A percentile compares a stretch with the other conserved stretches of the same genome.
Conservation (phyloP, 2,329 filamentous ascomycete species). For the Amesomyces nigricolor region DNA sequence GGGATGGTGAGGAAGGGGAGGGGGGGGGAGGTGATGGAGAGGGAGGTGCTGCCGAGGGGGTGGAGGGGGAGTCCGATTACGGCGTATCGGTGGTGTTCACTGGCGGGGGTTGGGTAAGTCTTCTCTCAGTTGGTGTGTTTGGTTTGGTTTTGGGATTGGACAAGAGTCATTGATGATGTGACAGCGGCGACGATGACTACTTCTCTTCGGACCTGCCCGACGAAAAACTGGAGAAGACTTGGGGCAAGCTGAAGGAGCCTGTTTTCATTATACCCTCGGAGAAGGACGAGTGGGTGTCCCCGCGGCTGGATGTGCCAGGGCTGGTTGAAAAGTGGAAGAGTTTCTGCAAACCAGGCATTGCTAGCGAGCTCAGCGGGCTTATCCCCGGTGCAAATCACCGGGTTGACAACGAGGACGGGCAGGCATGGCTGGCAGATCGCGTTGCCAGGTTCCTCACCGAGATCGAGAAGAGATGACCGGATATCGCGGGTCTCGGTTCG, state of each 20-base stretch:
- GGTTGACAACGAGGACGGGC: conserved; percentile 41
- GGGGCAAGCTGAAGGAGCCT: conserved; percentile 55
- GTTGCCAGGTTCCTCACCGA: conserved; percentile 42
- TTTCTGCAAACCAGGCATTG: conserved; percentile 38
- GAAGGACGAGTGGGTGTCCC: conserved; percentile 60
- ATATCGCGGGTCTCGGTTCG: conserved; percentile 4
- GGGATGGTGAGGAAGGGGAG: conserved; percentile 51
- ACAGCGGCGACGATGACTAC: conserved; percentile 70
- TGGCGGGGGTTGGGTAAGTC: conserved; percentile 46
- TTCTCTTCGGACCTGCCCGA: conserved; percentile 73
- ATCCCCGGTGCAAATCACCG: conserved; percentile 50
- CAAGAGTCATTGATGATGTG: background rate
- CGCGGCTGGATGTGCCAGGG: conserved; percentile 49
- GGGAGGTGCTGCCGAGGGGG: conserved; percentile 37
- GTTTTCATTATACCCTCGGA: conserved; percentile 61
- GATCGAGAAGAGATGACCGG: conserved; percentile 15
- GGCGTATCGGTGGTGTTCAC: conserved; percentile 48
- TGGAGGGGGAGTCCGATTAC: conserved; percentile 42
- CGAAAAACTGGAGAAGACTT: conserved; percentile 54
- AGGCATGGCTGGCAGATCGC: conserved; percentile 45
- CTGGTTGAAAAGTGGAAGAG: conserved; percentile 54
- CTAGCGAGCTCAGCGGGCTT: conserved; percentile 46
- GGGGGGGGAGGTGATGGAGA: conserved; percentile 50
- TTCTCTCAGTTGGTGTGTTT: background rate
- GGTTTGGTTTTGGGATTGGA: background rate